Conservation (phyloP, 2,329 filamentous ascomycete species). For the Curvularia eragrostidis region DNA sequence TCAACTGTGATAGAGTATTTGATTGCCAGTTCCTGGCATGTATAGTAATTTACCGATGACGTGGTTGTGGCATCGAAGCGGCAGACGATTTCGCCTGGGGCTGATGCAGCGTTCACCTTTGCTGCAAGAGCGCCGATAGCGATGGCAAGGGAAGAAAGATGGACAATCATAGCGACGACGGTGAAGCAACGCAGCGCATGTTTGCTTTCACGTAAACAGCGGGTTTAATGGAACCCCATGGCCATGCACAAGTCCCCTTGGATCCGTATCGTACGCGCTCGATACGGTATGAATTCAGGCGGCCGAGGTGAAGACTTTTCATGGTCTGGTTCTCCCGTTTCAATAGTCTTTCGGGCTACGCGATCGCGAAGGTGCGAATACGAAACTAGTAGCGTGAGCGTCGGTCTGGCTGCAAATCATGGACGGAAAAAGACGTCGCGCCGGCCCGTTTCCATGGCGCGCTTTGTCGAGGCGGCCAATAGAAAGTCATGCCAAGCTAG, state of each 20-base stretch:
- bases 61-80: background rate
- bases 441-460: background rate
- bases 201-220: background rate
- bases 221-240: background rate
- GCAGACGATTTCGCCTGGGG: background rate
- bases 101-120: background rate
- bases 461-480: background rate
- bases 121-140: background rate
- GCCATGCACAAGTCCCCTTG: background rate
- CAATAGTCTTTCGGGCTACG: background rate
- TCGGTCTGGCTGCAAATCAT: background rate
- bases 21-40: conserved; percentile 29
- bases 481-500: background rate
- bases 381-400: background rate
- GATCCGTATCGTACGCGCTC: background rate
- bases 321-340: background rate
- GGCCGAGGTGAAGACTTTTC: background rate
- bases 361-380: background rate
- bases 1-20: conserved; percentile 28
- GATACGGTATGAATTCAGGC: background rate
- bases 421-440: background rate
- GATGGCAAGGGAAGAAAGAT: background rate
- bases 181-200: background rate
- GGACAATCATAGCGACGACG: background rate
- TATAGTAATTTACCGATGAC: conserved; percentile 33